Percentiles rank a stretch among this genome's conserved stretches.
These are phyloP conservation scores for Boeremia lycopersici DNA, from an alignment of 2,329 filamentous ascomycete species.

Conservation along the genomic window DNA sequence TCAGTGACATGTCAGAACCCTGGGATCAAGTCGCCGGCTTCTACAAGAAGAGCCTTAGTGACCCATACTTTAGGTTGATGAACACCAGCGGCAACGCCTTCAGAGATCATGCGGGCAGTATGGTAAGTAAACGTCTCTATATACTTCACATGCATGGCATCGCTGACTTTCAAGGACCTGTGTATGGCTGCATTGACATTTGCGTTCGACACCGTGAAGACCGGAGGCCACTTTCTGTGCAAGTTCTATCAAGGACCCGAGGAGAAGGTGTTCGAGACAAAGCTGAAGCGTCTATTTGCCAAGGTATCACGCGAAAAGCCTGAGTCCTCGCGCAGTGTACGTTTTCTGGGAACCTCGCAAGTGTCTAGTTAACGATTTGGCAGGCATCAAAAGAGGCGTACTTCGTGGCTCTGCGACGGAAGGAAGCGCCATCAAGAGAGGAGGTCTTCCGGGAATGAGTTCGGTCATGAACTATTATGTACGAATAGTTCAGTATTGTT, in stretches of 20 bases:
- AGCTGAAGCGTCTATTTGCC: conserved; percentile 76
- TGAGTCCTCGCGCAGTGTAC: conserved; percentile 82
- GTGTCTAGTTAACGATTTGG: conserved; percentile 11
- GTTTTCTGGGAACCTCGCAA: neutral
- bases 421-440: conserved; percentile 55
- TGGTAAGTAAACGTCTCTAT: conserved; percentile 65
- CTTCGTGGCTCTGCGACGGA: conserved; percentile 79
- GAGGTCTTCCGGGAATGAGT: conserved; percentile 50
- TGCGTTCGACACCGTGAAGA: conserved; percentile 79
- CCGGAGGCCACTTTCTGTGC: conserved; percentile 90
- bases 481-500: neutral
- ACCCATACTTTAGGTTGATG: conserved; percentile 98
- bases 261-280: conserved; percentile 78
- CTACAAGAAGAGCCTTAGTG: conserved; percentile 88
- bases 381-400: conserved; percentile 86
- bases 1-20: conserved; percentile 99
- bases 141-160: neutral
- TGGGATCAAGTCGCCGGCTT: conserved; percentile 82
- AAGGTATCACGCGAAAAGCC: conserved; percentile 89
- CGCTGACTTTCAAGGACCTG: conserved; percentile 70
- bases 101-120: conserved; percentile 89
- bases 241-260: conserved; percentile 96
- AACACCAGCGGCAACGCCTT: conserved; percentile 91
- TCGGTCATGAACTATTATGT: neutral
- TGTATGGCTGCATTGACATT: conserved; percentile 86